Evolutionary conservation across 306 rosid species (phyloP).

Genomic region (Vigna unguiculata): DNA sequence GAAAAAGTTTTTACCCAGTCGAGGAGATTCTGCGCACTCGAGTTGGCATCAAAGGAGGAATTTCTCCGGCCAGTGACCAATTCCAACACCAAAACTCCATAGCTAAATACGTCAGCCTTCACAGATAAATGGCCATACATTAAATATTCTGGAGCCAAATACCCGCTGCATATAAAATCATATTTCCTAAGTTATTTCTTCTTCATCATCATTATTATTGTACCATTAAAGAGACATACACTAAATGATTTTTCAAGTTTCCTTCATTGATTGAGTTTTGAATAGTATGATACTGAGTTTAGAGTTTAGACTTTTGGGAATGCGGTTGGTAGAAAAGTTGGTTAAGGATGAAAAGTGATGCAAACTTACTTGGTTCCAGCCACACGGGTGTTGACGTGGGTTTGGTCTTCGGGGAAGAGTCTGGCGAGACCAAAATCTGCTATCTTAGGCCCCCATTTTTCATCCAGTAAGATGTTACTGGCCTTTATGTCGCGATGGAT

Average conservation of each 20-base stretch:
- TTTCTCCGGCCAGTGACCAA: conserved; percentile 78
- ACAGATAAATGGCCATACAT: conserved; percentile 81
- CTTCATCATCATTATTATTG: no score
- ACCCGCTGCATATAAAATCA: conserved; percentile 62
- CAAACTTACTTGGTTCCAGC: conserved; percentile 42
- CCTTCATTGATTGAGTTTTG: no score
- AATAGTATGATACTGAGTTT: no score
- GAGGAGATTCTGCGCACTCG: conserved; percentile 40
- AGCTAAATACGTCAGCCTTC: conserved; percentile 88
- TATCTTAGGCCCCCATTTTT: conserved; percentile 46
- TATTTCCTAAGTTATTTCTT: neutral
- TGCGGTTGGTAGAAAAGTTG: neutral
- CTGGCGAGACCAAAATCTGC: conserved; percentile 50
- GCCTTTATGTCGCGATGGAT: conserved; percentile 49
- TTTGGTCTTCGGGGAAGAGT: conserved; percentile 45
- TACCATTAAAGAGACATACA: no score
- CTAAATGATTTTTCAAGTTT: no score
- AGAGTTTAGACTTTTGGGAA: neutral
- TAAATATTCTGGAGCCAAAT: conserved; percentile 93
- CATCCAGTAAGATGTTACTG: conserved; percentile 40
- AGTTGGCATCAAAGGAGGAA: conserved; percentile 35
- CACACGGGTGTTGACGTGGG: conserved; percentile 47
- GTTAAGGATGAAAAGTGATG: neutral
- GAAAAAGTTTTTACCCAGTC: conserved; percentile 44
- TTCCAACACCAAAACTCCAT: conserved; percentile 83